Evolutionary conservation across 805 yeast species (phyloP), one percentile per base, ranked within the genome.

Genomic region (Kodamaea neixiangensis): DNA sequence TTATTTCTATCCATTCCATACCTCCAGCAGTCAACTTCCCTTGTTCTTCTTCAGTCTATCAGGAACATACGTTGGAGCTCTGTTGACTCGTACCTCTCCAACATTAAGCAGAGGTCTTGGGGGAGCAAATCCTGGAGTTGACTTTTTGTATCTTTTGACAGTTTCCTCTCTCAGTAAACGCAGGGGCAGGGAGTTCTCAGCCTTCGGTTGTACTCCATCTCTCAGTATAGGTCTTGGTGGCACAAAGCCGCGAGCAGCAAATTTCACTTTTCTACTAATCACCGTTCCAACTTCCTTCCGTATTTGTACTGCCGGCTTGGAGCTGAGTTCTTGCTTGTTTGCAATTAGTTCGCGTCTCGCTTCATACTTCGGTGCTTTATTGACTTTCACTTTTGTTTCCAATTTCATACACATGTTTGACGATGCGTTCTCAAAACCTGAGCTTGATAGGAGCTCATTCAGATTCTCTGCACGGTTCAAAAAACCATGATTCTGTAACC

Each of bases 41-140:
- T 17, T 25, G 5, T 7, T 13, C 15, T 25, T 56, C 38, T 49
- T 56, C 33, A 53, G 50, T 44, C 73, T 54, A 34, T 55, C 54
- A 2, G 73, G 73, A 10, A 71, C 62, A 51, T 69, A 69, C 3
- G 67, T 58, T 3, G 76, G 76, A 0, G 76, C 75, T 49, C 50
- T 52, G n/a, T 56, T 58, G 11, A 38, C 38, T 15, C n/a, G 17
- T 18, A 13, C 38, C 39, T 11, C 39, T 9, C 37, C 37, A 18
- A 13, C 17, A n/a, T 42, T 38, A n/a, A 29, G 37, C 22, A 31
- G 10, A 38, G 44, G 15, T 18, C 51, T 37, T 7, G 51, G 51
- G 3, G 50, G 40, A n/a, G 6, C 37, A 44, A 49, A 49, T 20
- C 47, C n/a, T 19, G 44, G 46, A 5, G 52, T 31, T 11, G 25